phyloP scores from a whole-genome alignment of 306 rosid species.

The Castanea crenata region DNA sequence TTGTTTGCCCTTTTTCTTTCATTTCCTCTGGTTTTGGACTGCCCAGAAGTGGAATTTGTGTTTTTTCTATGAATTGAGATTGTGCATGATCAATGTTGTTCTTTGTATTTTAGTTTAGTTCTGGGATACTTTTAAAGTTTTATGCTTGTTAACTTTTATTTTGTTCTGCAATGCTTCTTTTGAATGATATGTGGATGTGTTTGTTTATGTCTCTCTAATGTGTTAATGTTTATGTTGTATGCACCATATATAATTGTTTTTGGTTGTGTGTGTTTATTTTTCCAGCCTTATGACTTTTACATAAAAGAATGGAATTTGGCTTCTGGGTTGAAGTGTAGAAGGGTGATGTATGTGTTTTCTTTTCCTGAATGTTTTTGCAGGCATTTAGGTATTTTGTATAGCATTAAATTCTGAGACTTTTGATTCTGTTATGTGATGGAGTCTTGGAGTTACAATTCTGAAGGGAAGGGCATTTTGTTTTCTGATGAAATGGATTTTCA shows the following conservation, averaged over 20 bases:
- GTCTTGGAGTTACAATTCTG: constrained; percentile 63
- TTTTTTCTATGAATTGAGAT: constrained; percentile 15
- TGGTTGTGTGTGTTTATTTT: neutral
- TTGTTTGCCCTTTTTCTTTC: neutral
- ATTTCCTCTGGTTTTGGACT: constrained; percentile 6
- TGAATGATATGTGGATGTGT: constrained; percentile 7
- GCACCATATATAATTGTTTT: too few species aligned
- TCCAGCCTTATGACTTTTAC: neutral
- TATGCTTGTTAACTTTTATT: constrained; percentile 20
- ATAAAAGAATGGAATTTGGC: neutral
- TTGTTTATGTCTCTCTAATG: constrained; percentile 6
- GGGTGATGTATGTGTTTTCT: constrained; percentile 10
- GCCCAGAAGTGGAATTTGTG: neutral
- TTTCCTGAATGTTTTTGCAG: constrained; percentile 29
- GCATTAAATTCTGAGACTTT: constrained; percentile 14
- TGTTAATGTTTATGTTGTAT: too few species aligned
- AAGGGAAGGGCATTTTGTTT: constrained; percentile 53
- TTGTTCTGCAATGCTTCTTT: constrained; percentile 15
- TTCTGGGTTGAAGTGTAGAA: neutral
- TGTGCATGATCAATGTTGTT: constrained; percentile 21
- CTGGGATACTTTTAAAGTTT: constrained; percentile 13
- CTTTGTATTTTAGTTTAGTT: neutral
- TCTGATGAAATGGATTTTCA: constrained; percentile 61
- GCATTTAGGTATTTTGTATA: constrained; percentile 17
- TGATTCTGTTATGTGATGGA: constrained; percentile 48